A percentile compares a stretch with the other conserved stretches of the same genome.
Evolutionary conservation across 352 stramenopile species (phyloP).

Genomic region (Pythium plurisporium): DNA sequence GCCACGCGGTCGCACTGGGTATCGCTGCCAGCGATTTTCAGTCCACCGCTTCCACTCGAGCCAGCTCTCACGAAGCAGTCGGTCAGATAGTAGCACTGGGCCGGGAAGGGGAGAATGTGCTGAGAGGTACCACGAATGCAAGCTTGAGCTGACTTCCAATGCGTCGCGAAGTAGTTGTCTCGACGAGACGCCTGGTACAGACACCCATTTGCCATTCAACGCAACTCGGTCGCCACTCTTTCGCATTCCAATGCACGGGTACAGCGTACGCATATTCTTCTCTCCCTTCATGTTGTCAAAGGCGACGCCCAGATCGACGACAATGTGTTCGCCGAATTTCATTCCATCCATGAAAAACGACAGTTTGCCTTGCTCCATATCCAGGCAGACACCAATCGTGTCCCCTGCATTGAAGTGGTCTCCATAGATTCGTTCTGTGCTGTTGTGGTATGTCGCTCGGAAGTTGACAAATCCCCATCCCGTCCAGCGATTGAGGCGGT

Average conservation of each 20-base stretch:
- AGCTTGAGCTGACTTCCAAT: slow-evolving; percentile 86
- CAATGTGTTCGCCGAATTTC: slow-evolving; percentile 99
- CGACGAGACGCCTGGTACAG: slow-evolving; percentile 71
- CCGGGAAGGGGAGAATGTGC: slow-evolving; percentile 26
- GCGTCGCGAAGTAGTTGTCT: slow-evolving; percentile 77
- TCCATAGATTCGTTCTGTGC: slow-evolving; percentile 87
- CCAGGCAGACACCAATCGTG: slow-evolving; percentile 97
- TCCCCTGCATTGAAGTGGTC: slow-evolving; percentile 93
- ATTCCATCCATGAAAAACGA: slow-evolving; percentile 99
- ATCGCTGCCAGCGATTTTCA: slow-evolving; percentile 78
- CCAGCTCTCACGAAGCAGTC: slow-evolving; percentile 71
- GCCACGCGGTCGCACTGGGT: slow-evolving; percentile 71
- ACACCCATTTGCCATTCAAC: slow-evolving; percentile 94
- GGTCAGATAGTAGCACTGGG: slow-evolving; percentile 45
- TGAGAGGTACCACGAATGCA: slow-evolving; percentile 79
- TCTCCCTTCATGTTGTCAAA: slow-evolving; percentile 93
- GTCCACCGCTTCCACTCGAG: slow-evolving; percentile 82
- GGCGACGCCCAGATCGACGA: slow-evolving; percentile 96
- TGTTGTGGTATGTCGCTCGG: slow-evolving; percentile 92
- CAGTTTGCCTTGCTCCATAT: slow-evolving; percentile 97
- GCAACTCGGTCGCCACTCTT: slow-evolving; percentile 94
- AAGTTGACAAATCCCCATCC: slow-evolving; percentile 98
- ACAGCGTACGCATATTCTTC: slow-evolving; percentile 87
- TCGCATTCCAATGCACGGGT: slow-evolving; percentile 95
- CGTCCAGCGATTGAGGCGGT: slow-evolving; percentile 84